Evolutionary conservation across 495 filamentous ascomycete species (phyloP), one percentile per base, ranked within the genome.

Genomic region (Tetracladium setigerum): DNA sequence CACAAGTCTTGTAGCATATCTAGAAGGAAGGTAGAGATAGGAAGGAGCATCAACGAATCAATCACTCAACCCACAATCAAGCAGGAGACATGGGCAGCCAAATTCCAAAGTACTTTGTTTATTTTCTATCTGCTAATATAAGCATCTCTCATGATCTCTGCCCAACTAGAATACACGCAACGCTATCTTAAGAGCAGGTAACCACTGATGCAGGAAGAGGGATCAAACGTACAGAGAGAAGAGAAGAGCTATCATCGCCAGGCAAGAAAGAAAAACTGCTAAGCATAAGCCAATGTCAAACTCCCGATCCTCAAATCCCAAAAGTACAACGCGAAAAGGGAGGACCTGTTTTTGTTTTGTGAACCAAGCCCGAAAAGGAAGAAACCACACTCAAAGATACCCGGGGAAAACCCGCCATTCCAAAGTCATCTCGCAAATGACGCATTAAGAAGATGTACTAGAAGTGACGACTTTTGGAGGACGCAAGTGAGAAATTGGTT

Each of bases 141-240:
- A 33, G 36, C 48, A 47, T 40, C 46, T 41, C 50, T 47, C 47
- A 50, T 46, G 43, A 54, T 44, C 51, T 47, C 44, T 46, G 51
- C 44, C 18, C 15, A 53, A 55, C 49, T 61, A 61, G 44, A 61
- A 56, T 61, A 61, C 58, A 61, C 49, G 52, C 54, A 53, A 57
- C 58, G 58, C 55, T 55, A 53, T 52, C 52, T 14, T 44, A 46
- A 30, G 44, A 43, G 32, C 43, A 19, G 46, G 49, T 37, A 45
- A 47, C 50, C 46, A 42, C 46, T 41, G 54, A 57, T 55, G 52
- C 49, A 44, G 53, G 51, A 53, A 49, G 38, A 46, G 40, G 40
- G 53, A 47, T 55, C 45, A 55, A 56, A 49, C 52, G 46, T 52
- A 51, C 51, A 56, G 43, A 55, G 56, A 49, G 60, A 54, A 47